These are phyloP conservation scores for Phycomyces nitens DNA, from an alignment of 192 early-diverging fungal genomes.

Conservation along the genomic window DNA sequence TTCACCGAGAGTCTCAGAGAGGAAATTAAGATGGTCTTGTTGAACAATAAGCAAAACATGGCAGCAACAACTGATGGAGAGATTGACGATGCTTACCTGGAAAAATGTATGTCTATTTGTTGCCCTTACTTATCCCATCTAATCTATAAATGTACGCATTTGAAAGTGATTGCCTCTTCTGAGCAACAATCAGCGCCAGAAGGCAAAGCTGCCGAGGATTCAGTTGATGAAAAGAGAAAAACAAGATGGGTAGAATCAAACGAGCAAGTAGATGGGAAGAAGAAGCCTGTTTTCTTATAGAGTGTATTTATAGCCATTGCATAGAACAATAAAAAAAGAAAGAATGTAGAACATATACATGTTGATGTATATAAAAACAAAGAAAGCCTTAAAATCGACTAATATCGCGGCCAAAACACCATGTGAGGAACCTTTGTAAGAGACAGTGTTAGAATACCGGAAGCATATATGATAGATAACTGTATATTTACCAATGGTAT, in stretches of 20 bases:
- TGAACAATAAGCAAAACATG: slow-evolving; percentile 17
- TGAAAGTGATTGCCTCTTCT: too few species aligned
- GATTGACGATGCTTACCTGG: slow-evolving; percentile 33
- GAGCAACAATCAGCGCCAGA: background rate
- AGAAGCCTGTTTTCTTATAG: background rate
- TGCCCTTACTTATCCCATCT: too few species aligned
- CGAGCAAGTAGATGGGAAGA: background rate
- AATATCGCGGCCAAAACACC: slow-evolving; percentile 28
- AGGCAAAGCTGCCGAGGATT: background rate
- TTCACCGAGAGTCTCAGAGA: slow-evolving; percentile 16
- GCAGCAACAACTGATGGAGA: slow-evolving; percentile 10
- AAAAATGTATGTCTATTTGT: slow-evolving; percentile 27
- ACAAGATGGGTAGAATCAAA: background rate
- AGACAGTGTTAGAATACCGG: background rate
- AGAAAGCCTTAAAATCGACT: slow-evolving; percentile 17
- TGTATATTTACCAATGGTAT: slow-evolving; percentile 52
- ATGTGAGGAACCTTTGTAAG: slow-evolving; percentile 15
- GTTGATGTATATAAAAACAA: background rate
- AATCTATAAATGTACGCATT: too few species aligned
- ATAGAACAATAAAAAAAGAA: too few species aligned
- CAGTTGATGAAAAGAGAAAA: background rate
- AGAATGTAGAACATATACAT: background rate
- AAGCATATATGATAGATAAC: too few species aligned
- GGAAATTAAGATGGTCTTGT: slow-evolving; percentile 27
- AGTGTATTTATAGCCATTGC: background rate